A percentile compares a stretch with the other conserved stretches of the same genome.
phyloP scores from a whole-genome alignment of 129 eudicot genomes.

The Solidago caesia region DNA sequence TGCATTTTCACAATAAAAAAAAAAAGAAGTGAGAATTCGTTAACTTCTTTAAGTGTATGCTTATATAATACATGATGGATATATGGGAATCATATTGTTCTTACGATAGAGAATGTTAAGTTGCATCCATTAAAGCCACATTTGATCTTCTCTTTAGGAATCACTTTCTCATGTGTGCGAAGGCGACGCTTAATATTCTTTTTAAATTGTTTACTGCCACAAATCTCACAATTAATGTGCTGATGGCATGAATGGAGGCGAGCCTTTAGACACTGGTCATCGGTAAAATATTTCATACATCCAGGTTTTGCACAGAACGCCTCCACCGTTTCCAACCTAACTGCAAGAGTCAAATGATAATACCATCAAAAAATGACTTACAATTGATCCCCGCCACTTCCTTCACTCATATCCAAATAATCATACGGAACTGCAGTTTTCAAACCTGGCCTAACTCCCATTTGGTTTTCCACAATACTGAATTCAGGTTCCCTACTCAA shows the following conservation, averaged over 20 bases:
- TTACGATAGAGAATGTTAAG: conserved; percentile 67
- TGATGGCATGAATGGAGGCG: conserved; percentile 67
- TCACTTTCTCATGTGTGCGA: conserved; percentile 47
- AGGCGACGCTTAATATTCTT: conserved; percentile 81
- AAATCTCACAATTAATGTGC: conserved; percentile 62
- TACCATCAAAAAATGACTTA: neutral
- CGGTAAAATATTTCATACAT: conserved; percentile 72
- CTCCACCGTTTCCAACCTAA: conserved; percentile 56
- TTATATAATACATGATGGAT: neutral
- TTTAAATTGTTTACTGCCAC: conserved; percentile 80
- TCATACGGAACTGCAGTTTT: conserved; percentile 97
- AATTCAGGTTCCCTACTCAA: conserved; percentile 38
- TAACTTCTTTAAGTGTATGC: neutral
- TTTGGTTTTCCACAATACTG: conserved; percentile 64
- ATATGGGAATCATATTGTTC: neutral
- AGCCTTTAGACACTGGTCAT: conserved; percentile 55
- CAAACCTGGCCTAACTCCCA: conserved; percentile 82
- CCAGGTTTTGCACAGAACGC: conserved; percentile 56
- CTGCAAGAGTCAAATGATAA: conserved; percentile 41
- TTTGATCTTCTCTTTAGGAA: conserved; percentile 36
- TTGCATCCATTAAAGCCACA: conserved; percentile 63
- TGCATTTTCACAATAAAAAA: conserved; percentile 21
- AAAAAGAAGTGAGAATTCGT: neutral
- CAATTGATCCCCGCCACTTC: conserved; percentile 88
- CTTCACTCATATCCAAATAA: conserved; percentile 81